phyloP scores from a whole-genome alignment of 129 eudicot species.

The Dittrichia graveolens region DNA sequence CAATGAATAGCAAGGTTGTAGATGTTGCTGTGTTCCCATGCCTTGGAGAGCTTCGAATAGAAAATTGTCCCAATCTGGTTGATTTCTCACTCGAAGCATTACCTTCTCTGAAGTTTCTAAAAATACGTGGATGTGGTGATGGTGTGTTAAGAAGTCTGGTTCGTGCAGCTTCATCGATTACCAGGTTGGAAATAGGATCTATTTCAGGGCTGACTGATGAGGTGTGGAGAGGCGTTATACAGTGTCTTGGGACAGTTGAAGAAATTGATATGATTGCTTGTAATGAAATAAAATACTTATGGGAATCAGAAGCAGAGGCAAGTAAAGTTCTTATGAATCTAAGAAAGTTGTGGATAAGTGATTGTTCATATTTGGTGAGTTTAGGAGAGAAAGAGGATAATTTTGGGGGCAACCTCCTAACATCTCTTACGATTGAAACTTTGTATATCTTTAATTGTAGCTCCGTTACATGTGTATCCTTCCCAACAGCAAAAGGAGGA shows the following conservation, averaged over 20 bases:
- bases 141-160: not conserved
- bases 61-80: not conserved
- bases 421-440: constrained; percentile 15
- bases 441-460: fast-evolving
- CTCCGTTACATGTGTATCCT: not conserved
- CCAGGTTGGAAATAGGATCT: not conserved
- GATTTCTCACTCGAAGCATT: constrained; percentile 9
- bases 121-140: not conserved
- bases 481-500: not conserved
- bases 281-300: constrained; percentile 12
- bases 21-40: not conserved
- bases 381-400: constrained; percentile 21
- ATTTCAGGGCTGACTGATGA: constrained; percentile 16
- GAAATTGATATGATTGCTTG: not conserved
- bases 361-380: not conserved
- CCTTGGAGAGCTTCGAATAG: constrained; percentile 1
- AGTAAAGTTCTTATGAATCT: not conserved
- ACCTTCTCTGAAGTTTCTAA: not conserved
- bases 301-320: not conserved
- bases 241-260: not conserved
- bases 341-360: not conserved
- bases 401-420: not conserved
- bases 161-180: not conserved
- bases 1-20: not conserved
- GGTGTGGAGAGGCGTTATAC: constrained; percentile 9